Evolutionary conservation across 148 eudicot genomes (phyloP), one percentile per base, ranked within the genome.

Genomic region (Cornus suecica): DNA sequence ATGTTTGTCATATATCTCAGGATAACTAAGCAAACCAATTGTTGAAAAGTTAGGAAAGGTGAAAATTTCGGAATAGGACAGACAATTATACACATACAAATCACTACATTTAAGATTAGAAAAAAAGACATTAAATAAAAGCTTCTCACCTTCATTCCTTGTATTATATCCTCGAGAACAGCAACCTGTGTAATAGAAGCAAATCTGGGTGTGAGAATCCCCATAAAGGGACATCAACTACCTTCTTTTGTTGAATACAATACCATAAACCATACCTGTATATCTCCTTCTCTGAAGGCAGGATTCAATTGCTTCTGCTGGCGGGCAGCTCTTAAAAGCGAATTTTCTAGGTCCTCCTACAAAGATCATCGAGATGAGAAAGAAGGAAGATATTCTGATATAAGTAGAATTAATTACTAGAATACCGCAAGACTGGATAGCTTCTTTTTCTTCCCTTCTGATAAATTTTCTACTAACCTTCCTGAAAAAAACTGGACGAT

Each of bases 341-440:
- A 91, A 42, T 83, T 90, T 69, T 91, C 99, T 26, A 95, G 84
- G 83, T 95, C 99, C 84, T 95, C 99, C 99, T 92, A 83, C 23
- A 31, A 23, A 74, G 71, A n/a, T 45, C 71, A 81, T 27, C 56
- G 74, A 66, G 32, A 45, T 34, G 31, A 27, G 18, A 76, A 30
- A 4, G 54, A 48, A 48, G 15, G 54, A 48, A 48, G 2, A 45
- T 9, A 13, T 48, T 3, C 18, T 48, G 54, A 48, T 48, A 48
- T 16, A 48, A 48, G n/a, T n/a, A 48, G 20, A 11, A 18, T 56
- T 4, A 51, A 51, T 52, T 0, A 52, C 16, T 52, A 52, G 18
- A 52, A 52, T 52, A 52, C 58, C 22, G 3, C 20, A 20, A 52
- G 22, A 14, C 18, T 52, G 16, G 58, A 52, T 52, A 20, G 18